Conservation (phyloP, 2,329 filamentous ascomycete genomes). For the Bipolaris sorokiniana region DNA sequence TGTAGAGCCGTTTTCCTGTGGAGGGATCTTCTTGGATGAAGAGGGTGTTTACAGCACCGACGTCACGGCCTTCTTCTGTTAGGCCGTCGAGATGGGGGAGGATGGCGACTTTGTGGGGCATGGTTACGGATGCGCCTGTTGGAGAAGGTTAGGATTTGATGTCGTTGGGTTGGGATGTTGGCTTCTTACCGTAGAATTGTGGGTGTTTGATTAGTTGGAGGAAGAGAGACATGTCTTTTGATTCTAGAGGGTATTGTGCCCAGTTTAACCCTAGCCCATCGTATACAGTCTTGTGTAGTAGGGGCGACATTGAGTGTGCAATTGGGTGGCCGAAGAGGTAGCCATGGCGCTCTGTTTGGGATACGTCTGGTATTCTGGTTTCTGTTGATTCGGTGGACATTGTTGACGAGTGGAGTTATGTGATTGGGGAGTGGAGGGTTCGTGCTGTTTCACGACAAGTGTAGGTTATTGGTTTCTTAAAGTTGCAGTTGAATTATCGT, state of each 20-base stretch:
- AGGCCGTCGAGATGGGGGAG: constrained; percentile 74
- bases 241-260: constrained; percentile 58
- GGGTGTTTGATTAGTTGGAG: constrained; percentile 60
- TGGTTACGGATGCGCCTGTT: constrained; percentile 73
- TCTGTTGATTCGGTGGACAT: not conserved
- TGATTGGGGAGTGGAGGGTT: not conserved
- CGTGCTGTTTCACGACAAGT: not conserved
- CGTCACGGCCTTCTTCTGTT: constrained; percentile 72
- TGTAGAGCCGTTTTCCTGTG: constrained; percentile 60
- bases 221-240: constrained; percentile 53
- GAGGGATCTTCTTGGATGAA: constrained; percentile 63
- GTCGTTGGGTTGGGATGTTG: not conserved
- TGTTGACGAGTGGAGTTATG: not conserved
- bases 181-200: constrained; percentile 66
- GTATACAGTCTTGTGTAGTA: constrained; percentile 62
- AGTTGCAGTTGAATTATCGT: not conserved
- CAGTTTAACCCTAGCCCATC: constrained; percentile 58
- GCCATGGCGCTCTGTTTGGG: constrained; percentile 53
- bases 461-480: not conserved
- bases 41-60: constrained; percentile 82
- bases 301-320: constrained; percentile 62
- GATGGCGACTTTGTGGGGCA: constrained; percentile 83
- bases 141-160: not conserved
- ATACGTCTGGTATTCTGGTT: constrained; percentile 20
- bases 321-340: constrained; percentile 65